Conservation (phyloP, 2,329 filamentous ascomycete genomes). For the Scedosporium boydii region DNA sequence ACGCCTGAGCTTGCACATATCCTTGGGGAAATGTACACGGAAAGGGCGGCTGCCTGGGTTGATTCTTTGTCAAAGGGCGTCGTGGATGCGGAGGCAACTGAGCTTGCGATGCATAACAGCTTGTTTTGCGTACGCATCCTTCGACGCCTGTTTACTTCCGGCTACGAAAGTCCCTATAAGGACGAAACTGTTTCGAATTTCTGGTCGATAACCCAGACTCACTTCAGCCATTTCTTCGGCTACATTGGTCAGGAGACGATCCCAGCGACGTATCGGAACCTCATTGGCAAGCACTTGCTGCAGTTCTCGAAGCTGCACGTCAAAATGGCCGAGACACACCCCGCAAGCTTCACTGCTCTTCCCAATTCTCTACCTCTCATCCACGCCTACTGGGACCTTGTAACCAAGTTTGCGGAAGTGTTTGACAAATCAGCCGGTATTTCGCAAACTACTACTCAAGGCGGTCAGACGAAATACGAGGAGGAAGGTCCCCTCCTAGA, state of each 20-base stretch:
- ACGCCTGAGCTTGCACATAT: constrained; percentile 79
- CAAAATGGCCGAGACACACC: constrained; percentile 70
- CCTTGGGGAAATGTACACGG: constrained; percentile 67
- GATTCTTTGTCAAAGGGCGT: constrained; percentile 43
- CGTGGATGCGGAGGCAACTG: constrained; percentile 48
- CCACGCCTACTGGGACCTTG: constrained; percentile 76
- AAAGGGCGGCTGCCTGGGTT: constrained; percentile 63
- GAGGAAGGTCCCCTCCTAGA: constrained; percentile 59
- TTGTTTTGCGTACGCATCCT: constrained; percentile 70
- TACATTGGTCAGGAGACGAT: constrained; percentile 49
- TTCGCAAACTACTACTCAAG: constrained; percentile 28
- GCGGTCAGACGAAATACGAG: constrained; percentile 34
- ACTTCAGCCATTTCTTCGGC: constrained; percentile 67
- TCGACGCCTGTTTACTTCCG: constrained; percentile 66
- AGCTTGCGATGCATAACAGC: constrained; percentile 65
- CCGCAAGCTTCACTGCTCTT: constrained; percentile 73
- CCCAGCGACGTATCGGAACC: constrained; percentile 42
- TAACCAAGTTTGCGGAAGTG: constrained; percentile 65
- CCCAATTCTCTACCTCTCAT: constrained; percentile 71
- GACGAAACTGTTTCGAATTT: constrained; percentile 67
- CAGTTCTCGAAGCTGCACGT: constrained; percentile 90
- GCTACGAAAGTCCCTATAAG: constrained; percentile 77
- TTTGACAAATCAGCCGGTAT: constrained; percentile 56
- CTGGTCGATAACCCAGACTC: constrained; percentile 68
- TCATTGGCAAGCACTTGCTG: constrained; percentile 77